A percentile compares a stretch with the other conserved stretches of the same genome.
phyloP scores from a whole-genome alignment of 202 grass and related monocot genomes.

The Hordeum pubiflorum region DNA sequence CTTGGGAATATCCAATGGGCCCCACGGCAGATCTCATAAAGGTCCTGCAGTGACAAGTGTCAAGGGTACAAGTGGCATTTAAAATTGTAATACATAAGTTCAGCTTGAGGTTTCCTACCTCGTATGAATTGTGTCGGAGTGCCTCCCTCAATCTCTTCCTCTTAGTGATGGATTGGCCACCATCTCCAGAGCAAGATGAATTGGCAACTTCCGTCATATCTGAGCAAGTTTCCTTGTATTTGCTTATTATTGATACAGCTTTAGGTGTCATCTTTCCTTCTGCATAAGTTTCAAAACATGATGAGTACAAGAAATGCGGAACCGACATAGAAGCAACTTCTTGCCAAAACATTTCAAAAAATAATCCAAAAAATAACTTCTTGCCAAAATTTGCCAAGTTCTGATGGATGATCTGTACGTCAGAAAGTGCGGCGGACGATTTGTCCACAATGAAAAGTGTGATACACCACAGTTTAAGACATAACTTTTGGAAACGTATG shows the following conservation, averaged over 20 bases:
- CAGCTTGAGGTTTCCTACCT: conserved; percentile 34
- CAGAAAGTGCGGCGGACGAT: neutral
- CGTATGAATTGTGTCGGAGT: conserved; percentile 29
- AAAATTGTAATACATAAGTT: neutral
- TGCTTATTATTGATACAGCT: neutral
- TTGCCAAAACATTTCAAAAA: neutral
- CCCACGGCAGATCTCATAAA: conserved; percentile 48
- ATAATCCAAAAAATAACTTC: neutral
- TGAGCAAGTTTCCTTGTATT: neutral
- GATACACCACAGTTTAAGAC: neutral
- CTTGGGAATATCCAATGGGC: conserved; percentile 59
- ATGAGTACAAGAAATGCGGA: neutral
- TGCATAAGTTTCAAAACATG: neutral
- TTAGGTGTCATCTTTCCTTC: neutral
- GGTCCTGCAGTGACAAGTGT: conserved; percentile 40
- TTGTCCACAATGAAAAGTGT: neutral
- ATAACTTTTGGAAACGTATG: neutral
- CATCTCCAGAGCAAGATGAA: conserved; percentile 20
- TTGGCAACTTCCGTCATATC: neutral
- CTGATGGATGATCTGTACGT: neutral
- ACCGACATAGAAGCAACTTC: neutral
- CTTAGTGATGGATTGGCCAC: conserved; percentile 28
- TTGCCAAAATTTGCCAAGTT: neutral
- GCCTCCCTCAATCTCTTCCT: conserved; percentile 49
- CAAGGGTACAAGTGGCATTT: neutral